Percentiles rank a stretch among this genome's conserved stretches.
phyloP scores from a whole-genome alignment of 345 rosid species.

The Aquilaria yunnanensis region DNA sequence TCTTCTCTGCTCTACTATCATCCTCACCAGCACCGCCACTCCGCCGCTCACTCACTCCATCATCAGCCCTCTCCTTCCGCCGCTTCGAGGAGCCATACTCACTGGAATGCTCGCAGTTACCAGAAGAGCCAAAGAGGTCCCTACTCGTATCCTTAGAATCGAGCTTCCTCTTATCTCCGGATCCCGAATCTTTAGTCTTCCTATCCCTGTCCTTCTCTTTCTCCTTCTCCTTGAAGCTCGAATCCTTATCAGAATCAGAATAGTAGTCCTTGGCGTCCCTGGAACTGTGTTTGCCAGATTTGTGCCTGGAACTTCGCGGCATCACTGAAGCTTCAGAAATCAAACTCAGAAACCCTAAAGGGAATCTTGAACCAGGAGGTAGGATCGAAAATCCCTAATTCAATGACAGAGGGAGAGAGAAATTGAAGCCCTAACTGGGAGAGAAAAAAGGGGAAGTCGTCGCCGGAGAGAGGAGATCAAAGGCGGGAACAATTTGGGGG shows the following conservation, averaged over 20 bases:
- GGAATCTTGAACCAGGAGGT: conserved; percentile 13
- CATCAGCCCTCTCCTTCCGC: conserved; percentile 54
- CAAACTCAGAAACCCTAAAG: conserved; percentile 9
- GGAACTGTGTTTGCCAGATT: conserved; percentile 82
- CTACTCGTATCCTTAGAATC: conserved; percentile 41
- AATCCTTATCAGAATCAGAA: conserved; percentile 86
- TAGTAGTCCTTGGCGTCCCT: conserved; percentile 62
- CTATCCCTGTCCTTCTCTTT: conserved; percentile 45
- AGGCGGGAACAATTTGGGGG: conserved; percentile 3
- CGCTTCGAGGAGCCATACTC: conserved; percentile 62
- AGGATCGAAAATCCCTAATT: conserved; percentile 7
- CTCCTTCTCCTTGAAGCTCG: conserved; percentile 67
- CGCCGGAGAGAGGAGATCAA: conserved; percentile 1
- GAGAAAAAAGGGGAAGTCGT: neutral
- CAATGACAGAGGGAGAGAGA: neutral
- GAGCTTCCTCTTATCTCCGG: conserved; percentile 65
- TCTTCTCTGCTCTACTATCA: conserved; percentile 48
- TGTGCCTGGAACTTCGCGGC: conserved; percentile 94
- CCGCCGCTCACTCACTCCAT: conserved; percentile 69
- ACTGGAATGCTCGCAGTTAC: conserved; percentile 58
- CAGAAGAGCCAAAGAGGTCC: conserved; percentile 40
- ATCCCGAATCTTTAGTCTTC: conserved; percentile 55
- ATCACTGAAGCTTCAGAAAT: conserved; percentile 25
- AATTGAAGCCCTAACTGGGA: conserved; percentile 5
- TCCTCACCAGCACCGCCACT: conserved; percentile 71